Conservation (phyloP, 805 yeast genomes). For the Lipomyces lipofer region DNA sequence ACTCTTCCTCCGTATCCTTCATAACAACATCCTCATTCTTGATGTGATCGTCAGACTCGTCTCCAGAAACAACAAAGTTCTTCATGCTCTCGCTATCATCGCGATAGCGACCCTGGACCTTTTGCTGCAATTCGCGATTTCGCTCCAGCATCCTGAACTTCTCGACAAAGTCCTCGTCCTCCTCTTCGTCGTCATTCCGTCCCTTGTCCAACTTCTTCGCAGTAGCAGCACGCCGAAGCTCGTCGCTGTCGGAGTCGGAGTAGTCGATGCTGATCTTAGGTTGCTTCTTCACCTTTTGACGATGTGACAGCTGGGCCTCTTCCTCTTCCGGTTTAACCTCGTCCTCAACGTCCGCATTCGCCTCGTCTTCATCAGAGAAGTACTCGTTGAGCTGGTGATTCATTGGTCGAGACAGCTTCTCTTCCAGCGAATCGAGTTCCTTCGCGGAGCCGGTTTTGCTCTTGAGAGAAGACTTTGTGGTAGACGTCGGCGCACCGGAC, state of each 20-base stretch:
- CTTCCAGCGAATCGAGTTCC: not conserved
- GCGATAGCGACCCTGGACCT: not conserved
- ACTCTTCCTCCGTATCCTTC: conserved; percentile 3
- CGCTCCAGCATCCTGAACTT: not conserved
- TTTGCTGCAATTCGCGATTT: not conserved
- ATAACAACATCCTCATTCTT: not conserved
- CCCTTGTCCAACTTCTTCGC: not conserved
- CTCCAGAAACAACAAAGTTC: conserved; percentile 9
- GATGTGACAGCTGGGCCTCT: not conserved
- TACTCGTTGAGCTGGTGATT: conserved; percentile 35
- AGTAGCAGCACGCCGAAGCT: no score
- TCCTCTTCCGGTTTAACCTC: conserved; percentile 8
- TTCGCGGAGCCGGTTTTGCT: conserved; percentile 1
- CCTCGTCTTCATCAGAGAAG: conserved; percentile 32
- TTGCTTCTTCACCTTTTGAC: not conserved
- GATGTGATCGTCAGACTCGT: not conserved
- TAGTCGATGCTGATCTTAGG: not conserved
- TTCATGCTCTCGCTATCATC: conserved; percentile 10
- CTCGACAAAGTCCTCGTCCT: not conserved
- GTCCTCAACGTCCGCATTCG: conserved; percentile 4
- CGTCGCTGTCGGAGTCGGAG: conserved; percentile 2
- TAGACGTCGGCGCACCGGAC: not conserved
- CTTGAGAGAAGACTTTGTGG: conserved; percentile 3
- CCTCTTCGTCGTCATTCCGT: not conserved
- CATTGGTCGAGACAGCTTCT: conserved; percentile 35